Base-by-base conservation (phyloP, 2,329 filamentous ascomycete genomes). In the Monosporascus cannonballus region DNA sequence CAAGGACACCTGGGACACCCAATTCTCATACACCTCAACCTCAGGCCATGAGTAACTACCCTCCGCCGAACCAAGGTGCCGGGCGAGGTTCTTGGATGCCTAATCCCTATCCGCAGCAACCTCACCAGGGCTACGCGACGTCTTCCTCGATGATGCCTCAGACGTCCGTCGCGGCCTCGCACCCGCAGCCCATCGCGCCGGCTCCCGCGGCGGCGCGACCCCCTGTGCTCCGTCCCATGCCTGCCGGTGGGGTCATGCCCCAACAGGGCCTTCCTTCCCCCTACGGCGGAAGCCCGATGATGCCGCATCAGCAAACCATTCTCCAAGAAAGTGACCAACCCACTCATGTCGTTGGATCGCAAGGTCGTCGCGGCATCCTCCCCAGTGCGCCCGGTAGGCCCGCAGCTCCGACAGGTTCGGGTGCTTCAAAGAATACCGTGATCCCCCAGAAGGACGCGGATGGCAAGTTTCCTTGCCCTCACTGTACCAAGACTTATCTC, bases 401-500 rank as follows among this genome's bases (percentile, higher is more conserved):
- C 52, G 84, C 89, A 51, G 89, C 90, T 25, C 84, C 89, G 34
- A 76, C 86, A 20, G 86, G 89, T 44, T 85, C 83, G 59, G 80
- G 81, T 44, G 77, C 81, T 30, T 79, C 82, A 9, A 95, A 96
- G 79, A 89, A 81, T 64, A 86, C 89, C 55, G 84, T 89, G 57
- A 94, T 96, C 58, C 91, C 92, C 17, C 87, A 90, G 62, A 96
- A 97, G 77, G 93, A 97, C 71, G 90, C 91, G 8, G 93, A 97
- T 69, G 94, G 94, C 67, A 97, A 97, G 76, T 99, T 95, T 68
- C 93, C 94, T 55, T 99, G 94, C 74, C 91, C 91, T 64, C 92
- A 97, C 71, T 99, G 94, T 76, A 96, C 90, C 65, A 97, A 97
- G 79, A 96, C 92, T 6, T 99, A 99, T 69, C 79, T 97, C 53